A percentile compares a stretch with the other conserved stretches of the same genome.
Evolutionary conservation across 352 stramenopile genomes (phyloP).

Genomic region (Phytophthora europaea): DNA sequence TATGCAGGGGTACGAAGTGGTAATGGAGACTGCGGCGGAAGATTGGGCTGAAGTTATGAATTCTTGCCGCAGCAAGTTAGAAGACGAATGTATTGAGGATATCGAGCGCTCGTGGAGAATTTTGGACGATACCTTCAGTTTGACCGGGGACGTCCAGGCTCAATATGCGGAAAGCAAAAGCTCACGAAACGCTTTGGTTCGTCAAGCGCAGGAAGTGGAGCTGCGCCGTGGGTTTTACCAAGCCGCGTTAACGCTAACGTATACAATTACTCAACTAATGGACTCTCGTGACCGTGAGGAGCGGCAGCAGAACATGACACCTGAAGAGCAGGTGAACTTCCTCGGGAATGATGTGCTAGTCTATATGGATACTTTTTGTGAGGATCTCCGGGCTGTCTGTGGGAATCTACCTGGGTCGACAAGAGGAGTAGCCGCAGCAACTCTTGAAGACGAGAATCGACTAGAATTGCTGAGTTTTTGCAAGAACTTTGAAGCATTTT

Average conservation of each 20-base stretch:
- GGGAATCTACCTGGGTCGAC: background rate
- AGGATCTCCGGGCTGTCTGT: constrained; percentile 1
- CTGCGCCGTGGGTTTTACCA: constrained; percentile 22
- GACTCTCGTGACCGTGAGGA: background rate
- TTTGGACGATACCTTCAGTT: constrained; percentile 20
- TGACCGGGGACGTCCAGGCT: constrained; percentile 1
- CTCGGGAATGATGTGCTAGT: constrained; percentile 19
- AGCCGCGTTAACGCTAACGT: background rate
- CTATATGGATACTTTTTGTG: constrained; percentile 17
- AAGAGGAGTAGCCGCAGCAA: background rate
- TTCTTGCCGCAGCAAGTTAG: background rate
- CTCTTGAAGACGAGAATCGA: background rate
- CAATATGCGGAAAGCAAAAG: constrained; percentile 4
- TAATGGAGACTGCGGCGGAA: constrained; percentile 6
- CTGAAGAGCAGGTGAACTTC: background rate
- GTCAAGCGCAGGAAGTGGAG: constrained; percentile 6
- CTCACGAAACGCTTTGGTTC: constrained; percentile 3
- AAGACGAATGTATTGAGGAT: background rate
- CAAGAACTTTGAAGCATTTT: constrained; percentile 29
- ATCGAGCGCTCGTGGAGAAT: background rate
- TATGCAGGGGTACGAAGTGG: background rate
- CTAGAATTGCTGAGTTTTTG: constrained; percentile 12
- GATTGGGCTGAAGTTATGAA: background rate
- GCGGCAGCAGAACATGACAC: background rate
- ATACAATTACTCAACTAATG: background rate